Conservation (phyloP, 352 stramenopile genomes). For the Pythium apleroticum region DNA sequence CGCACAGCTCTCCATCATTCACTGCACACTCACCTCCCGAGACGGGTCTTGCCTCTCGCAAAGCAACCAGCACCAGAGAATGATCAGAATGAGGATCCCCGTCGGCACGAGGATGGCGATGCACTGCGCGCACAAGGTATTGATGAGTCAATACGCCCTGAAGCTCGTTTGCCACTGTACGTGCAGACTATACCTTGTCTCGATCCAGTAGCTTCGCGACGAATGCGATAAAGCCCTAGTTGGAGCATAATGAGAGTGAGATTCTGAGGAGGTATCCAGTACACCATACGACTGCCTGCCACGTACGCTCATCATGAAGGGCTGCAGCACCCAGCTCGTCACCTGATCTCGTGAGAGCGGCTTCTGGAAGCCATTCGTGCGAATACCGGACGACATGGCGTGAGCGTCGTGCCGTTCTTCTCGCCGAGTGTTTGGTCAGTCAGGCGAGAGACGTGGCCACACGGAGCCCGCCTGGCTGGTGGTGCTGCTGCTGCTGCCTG, state of each 20-base stretch:
- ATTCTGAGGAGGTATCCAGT: no score
- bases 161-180: not conserved
- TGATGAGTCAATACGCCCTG: not conserved
- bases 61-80: conserved; percentile 62
- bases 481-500: not conserved
- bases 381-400: conserved; percentile 12
- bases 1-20: not conserved
- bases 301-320: conserved; percentile 61
- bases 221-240: conserved; percentile 56
- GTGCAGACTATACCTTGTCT: conserved; percentile 40
- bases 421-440: not conserved
- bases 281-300: not conserved
- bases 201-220: conserved; percentile 52
- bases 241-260: not conserved
- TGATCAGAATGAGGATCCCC: conserved; percentile 47
- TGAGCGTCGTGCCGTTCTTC: not conserved
- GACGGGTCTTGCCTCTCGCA: conserved; percentile 68
- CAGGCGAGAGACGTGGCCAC: not conserved
- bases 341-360: conserved; percentile 80
- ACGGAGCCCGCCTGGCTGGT: no score
- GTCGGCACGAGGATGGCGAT: conserved; percentile 69
- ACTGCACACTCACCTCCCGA: conserved; percentile 34
- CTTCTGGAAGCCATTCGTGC: conserved; percentile 64
- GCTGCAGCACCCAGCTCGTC: conserved; percentile 75
- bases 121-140: conserved; percentile 33